Percentiles rank a stretch among this genome's conserved stretches.
phyloP scores from a whole-genome alignment of 169 alveolate genomes.

The Plasmodium inui region DNA sequence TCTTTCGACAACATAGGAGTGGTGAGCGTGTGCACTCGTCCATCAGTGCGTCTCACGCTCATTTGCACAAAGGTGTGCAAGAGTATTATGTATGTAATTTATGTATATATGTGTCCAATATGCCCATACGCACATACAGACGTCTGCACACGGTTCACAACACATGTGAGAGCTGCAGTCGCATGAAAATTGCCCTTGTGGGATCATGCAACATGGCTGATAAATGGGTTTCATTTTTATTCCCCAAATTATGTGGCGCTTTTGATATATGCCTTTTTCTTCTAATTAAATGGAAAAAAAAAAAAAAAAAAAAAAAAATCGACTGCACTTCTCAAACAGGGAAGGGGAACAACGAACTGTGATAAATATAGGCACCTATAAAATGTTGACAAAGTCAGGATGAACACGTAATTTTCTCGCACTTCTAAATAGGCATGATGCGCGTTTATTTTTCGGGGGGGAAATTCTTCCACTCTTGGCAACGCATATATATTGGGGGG shows the following conservation, averaged over 20 bases:
- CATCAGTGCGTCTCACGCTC: not conserved
- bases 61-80: not conserved
- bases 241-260: not conserved
- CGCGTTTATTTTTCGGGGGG: not conserved
- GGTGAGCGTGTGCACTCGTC: not conserved
- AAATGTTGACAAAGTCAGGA: not conserved
- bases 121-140: not conserved
- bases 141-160: not conserved
- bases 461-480: not conserved
- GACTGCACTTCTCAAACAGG: not conserved
- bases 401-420: not conserved
- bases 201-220: not conserved
- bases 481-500: not conserved
- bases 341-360: not conserved
- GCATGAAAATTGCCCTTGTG: not conserved
- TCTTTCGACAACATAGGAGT: not conserved
- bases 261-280: not conserved
- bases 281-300: not conserved
- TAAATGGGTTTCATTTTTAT: not conserved
- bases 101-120: not conserved
- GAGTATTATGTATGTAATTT: no score
- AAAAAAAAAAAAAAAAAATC: no score
- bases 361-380: not conserved
- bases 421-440: not conserved
- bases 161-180: not conserved